phyloP scores from a whole-genome alignment of 192 early-diverging fungal species.

The Podila epigama region DNA sequence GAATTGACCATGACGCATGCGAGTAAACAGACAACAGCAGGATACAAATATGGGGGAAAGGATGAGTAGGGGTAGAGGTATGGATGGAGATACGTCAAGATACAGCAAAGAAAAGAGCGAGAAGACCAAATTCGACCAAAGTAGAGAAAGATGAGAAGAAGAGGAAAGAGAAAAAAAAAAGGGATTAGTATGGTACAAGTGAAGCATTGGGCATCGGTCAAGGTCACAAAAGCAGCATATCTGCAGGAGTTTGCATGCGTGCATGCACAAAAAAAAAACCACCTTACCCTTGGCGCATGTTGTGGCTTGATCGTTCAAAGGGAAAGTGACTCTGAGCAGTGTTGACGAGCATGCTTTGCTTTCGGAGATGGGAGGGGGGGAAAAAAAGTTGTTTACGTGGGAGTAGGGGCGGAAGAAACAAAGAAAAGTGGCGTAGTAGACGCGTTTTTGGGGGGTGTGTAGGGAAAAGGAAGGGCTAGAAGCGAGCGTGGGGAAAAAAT shows the following conservation, averaged over 20 bases:
- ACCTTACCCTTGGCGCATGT: conserved; percentile 38
- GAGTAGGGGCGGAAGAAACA: background rate
- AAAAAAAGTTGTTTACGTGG: background rate
- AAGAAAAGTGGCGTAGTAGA: background rate
- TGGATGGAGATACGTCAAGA: conserved; percentile 1
- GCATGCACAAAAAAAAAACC: background rate
- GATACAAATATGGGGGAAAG: background rate
- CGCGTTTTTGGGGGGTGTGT: no score
- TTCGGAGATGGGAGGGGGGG: background rate
- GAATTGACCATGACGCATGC: conserved; percentile 1
- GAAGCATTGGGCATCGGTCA: background rate
- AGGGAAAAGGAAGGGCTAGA: no score
- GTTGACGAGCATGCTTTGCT: conserved; percentile 26
- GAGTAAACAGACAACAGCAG: background rate
- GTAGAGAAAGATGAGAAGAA: background rate
- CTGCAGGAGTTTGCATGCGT: conserved; percentile 6
- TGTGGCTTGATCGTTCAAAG: conserved; percentile 18
- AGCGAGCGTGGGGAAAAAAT: no score
- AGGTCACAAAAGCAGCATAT: background rate
- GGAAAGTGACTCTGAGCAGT: conserved; percentile 19
- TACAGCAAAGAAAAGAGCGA: background rate
- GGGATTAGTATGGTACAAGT: conserved; percentile 5
- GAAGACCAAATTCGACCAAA: background rate
- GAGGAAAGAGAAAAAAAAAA: background rate
- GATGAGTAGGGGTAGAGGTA: background rate